These are phyloP conservation scores for Colletotrichum sp. DNA, from an alignment of 2,329 filamentous ascomycete species.

Conservation along the genomic window DNA sequence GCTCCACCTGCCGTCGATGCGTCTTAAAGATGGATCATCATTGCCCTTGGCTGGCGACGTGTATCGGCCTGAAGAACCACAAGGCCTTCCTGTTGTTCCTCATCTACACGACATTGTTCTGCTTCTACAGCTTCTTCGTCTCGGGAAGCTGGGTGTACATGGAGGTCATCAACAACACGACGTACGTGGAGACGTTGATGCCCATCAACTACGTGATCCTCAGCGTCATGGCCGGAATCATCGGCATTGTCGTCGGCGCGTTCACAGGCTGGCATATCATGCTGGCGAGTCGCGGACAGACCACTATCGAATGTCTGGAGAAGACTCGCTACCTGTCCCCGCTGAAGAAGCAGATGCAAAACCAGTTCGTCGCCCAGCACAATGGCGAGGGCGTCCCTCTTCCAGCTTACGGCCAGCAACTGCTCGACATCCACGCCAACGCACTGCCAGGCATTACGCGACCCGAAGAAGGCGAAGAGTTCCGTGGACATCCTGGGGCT, in stretches of 20 bases:
- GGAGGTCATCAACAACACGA: slow-evolving; percentile 75
- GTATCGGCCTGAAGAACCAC: slow-evolving; percentile 92
- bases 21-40: slow-evolving; percentile 99
- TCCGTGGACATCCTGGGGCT: slow-evolving; percentile 37
- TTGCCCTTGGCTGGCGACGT: slow-evolving; percentile 97
- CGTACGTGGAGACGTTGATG: slow-evolving; percentile 77
- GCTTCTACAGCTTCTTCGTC: slow-evolving; percentile 80
- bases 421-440: slow-evolving; percentile 83
- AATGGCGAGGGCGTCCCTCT: slow-evolving; percentile 54
- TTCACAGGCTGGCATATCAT: slow-evolving; percentile 94
- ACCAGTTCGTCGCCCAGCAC: slow-evolving; percentile 62
- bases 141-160: slow-evolving; percentile 83
- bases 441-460: slow-evolving; percentile 80
- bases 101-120: slow-evolving; percentile 87
- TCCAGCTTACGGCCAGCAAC: slow-evolving; percentile 71
- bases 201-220: slow-evolving; percentile 92
- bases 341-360: slow-evolving; percentile 72
- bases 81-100: slow-evolving; percentile 95
- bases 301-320: slow-evolving; percentile 95
- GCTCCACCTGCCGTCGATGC: slow-evolving; percentile 91
- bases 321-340: slow-evolving; percentile 93
- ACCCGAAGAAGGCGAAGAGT: slow-evolving; percentile 79
- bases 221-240: slow-evolving; percentile 86
- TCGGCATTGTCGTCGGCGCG: slow-evolving; percentile 84
- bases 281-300: slow-evolving; percentile 79